These are phyloP conservation scores for Populus hybrid DNA, from an alignment of 441 rosid species.

Conservation along the genomic window DNA sequence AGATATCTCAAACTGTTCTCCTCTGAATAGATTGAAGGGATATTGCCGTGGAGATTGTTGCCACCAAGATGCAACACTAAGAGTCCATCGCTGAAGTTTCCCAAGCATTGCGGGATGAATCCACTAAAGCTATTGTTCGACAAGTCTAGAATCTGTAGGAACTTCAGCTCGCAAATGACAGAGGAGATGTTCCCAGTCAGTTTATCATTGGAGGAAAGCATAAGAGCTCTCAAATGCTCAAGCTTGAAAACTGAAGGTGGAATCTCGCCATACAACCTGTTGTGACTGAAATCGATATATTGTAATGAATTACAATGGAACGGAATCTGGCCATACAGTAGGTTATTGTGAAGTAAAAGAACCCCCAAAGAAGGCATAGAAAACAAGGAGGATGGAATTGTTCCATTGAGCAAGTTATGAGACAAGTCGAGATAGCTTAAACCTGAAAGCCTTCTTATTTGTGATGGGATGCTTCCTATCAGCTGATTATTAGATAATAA, in stretches of 20 bases:
- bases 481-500: background rate
- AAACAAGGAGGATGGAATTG: slow-evolving; percentile 9
- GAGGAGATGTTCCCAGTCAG: slow-evolving; percentile 19
- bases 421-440: background rate
- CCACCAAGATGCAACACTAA: too few species aligned
- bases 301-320: background rate
- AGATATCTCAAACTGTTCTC: too few species aligned
- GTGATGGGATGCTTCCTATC: background rate
- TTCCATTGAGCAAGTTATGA: background rate
- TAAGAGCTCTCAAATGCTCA: background rate
- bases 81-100: too few species aligned
- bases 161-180: too few species aligned
- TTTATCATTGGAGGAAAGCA: slow-evolving; percentile 21
- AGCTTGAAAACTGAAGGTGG: slow-evolving; percentile 6
- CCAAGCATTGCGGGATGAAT: too few species aligned
- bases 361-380: background rate
- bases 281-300: background rate
- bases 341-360: slow-evolving; percentile 4
- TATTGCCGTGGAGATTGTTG: too few species aligned
- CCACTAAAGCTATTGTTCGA: too few species aligned
- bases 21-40: too few species aligned
- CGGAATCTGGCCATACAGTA: background rate
- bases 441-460: background rate
- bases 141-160: too few species aligned
- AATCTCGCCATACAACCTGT: slow-evolving; percentile 11